These are phyloP conservation scores for Drechmeria coniospora DNA, from an alignment of 2,329 filamentous ascomycete genomes.

Conservation along the genomic window DNA sequence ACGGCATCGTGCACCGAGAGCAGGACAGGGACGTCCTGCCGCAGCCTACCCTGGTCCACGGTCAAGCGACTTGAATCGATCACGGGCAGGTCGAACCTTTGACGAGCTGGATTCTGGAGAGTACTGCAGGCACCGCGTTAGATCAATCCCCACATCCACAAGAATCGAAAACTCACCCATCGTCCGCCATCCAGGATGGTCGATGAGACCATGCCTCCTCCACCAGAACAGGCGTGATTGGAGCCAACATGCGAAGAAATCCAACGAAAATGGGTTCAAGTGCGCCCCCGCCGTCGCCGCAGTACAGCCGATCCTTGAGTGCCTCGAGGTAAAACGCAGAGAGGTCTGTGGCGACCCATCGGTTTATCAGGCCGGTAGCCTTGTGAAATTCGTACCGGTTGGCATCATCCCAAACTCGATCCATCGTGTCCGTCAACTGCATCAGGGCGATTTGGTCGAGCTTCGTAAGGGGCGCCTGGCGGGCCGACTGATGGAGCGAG, in stretches of 20 bases:
- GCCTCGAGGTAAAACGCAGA: constrained; percentile 91
- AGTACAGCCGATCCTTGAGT: constrained; percentile 84
- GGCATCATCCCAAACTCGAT: constrained; percentile 49
- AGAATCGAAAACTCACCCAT: constrained; percentile 20
- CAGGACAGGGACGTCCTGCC: constrained; percentile 29
- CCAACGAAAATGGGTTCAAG: constrained; percentile 54
- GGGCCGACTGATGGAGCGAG: constrained; percentile 43
- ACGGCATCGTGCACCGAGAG: constrained; percentile 47
- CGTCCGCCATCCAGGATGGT: constrained; percentile 45
- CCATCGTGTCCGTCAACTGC: constrained; percentile 53
- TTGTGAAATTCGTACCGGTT: constrained; percentile 69
- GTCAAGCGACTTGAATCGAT: constrained; percentile 24
- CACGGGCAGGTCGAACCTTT: constrained; percentile 30
- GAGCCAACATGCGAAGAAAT: constrained; percentile 63
- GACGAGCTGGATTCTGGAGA: constrained; percentile 24
- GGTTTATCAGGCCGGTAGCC: constrained; percentile 56
- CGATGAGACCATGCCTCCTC: constrained; percentile 78
- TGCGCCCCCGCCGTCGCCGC: constrained; percentile 51
- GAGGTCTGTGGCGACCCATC: constrained; percentile 68
- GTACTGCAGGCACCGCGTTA: constrained; percentile 11
- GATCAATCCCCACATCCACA: neutral
- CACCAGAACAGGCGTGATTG: constrained; percentile 68
- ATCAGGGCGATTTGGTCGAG: constrained; percentile 63
- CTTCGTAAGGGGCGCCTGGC: constrained; percentile 34
- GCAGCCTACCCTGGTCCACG: constrained; percentile 22